Evolutionary conservation across 225 moss, liverwort and hornwort genomes (phyloP).

Genomic region (Straminergon stramineum): DNA sequence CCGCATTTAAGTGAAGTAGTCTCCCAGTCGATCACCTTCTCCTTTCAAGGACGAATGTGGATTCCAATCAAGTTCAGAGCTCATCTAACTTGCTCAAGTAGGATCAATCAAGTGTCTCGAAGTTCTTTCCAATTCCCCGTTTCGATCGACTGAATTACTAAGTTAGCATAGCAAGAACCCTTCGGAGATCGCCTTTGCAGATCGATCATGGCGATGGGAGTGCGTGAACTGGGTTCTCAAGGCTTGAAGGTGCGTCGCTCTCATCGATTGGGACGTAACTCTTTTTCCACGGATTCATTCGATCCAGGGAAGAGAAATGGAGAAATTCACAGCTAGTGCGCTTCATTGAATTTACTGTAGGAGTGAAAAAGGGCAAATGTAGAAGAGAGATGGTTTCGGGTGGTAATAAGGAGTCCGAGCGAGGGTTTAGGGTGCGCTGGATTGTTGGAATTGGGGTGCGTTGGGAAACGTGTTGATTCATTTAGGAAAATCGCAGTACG

Average conservation of each 20-base stretch:
- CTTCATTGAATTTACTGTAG: neutral
- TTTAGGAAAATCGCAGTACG: neutral
- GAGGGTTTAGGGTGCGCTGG: neutral
- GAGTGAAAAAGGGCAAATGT: too few relatives aligned
- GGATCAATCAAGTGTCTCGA: neutral
- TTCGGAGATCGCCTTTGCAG: neutral
- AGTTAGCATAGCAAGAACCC: too few relatives aligned
- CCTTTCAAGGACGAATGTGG: neutral
- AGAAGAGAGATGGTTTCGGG: neutral
- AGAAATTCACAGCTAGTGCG: neutral
- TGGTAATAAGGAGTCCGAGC: neutral
- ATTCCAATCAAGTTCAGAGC: neutral
- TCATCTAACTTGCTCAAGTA: neutral
- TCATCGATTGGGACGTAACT: neutral
- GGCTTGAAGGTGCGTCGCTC: neutral
- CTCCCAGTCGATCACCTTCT: neutral
- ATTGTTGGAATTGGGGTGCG: neutral
- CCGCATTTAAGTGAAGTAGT: neutral
- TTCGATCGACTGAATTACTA: neutral
- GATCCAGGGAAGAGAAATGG: neutral
- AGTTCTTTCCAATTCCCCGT: neutral
- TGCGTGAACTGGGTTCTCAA: neutral
- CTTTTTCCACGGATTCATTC: neutral
- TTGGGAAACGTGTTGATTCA: neutral
- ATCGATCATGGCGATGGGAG: neutral